Evolutionary conservation across 2,329 filamentous ascomycete species (phyloP), one percentile per base, ranked within the genome.

Genomic region (Xylaria sp.): DNA sequence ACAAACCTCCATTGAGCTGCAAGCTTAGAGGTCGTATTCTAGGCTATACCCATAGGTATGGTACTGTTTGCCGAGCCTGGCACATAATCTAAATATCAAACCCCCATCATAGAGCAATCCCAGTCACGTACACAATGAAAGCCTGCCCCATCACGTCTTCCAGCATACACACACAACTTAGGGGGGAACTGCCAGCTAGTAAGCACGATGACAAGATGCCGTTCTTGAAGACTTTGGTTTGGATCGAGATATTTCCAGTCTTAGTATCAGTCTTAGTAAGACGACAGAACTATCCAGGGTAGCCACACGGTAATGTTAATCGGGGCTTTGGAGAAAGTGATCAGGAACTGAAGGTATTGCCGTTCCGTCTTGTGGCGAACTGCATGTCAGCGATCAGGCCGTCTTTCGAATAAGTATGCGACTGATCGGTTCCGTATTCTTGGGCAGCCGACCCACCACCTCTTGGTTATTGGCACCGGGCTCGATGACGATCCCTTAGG

Each of bases 401-500:
- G 21, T 17, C 15, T 53, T 29, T 37, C n/a, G 40, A 41, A 48
- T 33, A 29, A 48, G 17, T 33, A 21, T 48, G n/a, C n/a, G 27
- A 9, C 38, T 43, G 31, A 47, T 56, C 40, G 37, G 29, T 35
- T 15, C 38, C 38, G 33, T 55, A 31, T 37, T n/a, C 38, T 15
- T 23, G 52, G 27, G 43, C 47, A 51, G n/a, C 17, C 21, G 62
- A 38, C 62, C 59, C 60, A 60, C 60, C 9, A 5, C 21, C 19
- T 52, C 43, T 29, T 43, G 17, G 15, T 46, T n/a, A 59, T 52
- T 59, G 40, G 56, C 37, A 54, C 35, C 54, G 29, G 43, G 23
- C 17, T 58, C 44, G 25, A 41, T 64, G 54, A 63, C 49, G 63
- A 66, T 66, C 47, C 25, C 27, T 27, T 8, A 40, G 35, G 37